Evolutionary conservation across 1,139 yeast genomes (phyloP).

Genomic region (Magnusiomyces tetraspermus): DNA sequence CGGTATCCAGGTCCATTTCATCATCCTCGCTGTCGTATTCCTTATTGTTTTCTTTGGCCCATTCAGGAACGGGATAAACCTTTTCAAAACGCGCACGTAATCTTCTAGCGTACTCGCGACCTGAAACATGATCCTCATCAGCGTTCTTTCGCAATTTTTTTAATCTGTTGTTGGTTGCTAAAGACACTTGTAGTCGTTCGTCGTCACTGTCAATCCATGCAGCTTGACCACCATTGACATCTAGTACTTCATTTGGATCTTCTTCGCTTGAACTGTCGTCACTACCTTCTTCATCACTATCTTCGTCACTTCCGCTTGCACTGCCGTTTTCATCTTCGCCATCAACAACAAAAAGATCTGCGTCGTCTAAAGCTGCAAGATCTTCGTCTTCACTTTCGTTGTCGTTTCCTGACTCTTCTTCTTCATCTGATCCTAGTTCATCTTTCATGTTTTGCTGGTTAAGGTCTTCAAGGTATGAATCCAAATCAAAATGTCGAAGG

Average conservation of each 20-base stretch:
- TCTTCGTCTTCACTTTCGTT: slow-evolving; percentile 21
- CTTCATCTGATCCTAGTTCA: slow-evolving; percentile 30
- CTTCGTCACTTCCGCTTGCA: slow-evolving; percentile 28
- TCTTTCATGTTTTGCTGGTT: slow-evolving; percentile 39
- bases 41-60: slow-evolving; percentile 44
- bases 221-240: slow-evolving; percentile 34
- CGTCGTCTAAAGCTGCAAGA: slow-evolving; percentile 30
- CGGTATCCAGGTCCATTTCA: slow-evolving; percentile 30
- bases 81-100: slow-evolving; percentile 78
- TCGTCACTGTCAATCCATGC: slow-evolving; percentile 96
- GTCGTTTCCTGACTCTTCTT: slow-evolving; percentile 28
- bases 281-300: slow-evolving; percentile 26
- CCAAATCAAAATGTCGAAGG: slow-evolving; percentile 45
- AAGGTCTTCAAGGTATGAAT: slow-evolving; percentile 40
- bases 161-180: slow-evolving; percentile 49
- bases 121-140: slow-evolving; percentile 50
- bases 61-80: slow-evolving; percentile 77
- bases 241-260: slow-evolving; percentile 29
- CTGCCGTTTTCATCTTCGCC: slow-evolving; percentile 25
- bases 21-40: slow-evolving; percentile 23
- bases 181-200: slow-evolving; percentile 56
- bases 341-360: slow-evolving; percentile 29
- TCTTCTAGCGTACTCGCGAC: slow-evolving; percentile 60
- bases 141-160: slow-evolving; percentile 63
- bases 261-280: slow-evolving; percentile 31